phyloP scores from a whole-genome alignment of 202 grass and related monocot genomes.

The Setaria viridis region DNA sequence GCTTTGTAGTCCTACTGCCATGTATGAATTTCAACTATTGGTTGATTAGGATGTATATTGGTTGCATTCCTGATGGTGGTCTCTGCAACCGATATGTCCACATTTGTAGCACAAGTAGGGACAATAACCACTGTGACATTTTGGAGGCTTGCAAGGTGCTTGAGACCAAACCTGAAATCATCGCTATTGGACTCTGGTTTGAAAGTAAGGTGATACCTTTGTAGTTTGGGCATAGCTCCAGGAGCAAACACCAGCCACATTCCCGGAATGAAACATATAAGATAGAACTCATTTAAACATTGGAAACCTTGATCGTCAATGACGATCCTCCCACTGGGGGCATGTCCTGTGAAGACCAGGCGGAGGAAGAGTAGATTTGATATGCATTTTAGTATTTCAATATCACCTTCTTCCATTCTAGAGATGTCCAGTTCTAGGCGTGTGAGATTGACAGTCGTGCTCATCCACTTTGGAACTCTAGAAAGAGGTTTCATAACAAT shows the following conservation, averaged over 20 bases:
- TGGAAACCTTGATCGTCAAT: conserved; percentile 6
- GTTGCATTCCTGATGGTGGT: conserved; percentile 23
- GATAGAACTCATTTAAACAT: background rate
- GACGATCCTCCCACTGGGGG: background rate
- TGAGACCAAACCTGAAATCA: conserved; percentile 12
- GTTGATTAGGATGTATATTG: conserved; percentile 24
- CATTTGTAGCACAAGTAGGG: background rate
- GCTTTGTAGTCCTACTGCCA: background rate
- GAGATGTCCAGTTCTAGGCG: background rate
- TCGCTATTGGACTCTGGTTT: background rate
- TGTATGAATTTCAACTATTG: conserved; percentile 12
- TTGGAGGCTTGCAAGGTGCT: conserved; percentile 26
- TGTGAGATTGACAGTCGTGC: conserved; percentile 4
- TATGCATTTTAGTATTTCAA: conserved; percentile 23
- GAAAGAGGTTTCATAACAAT: conserved; percentile 22
- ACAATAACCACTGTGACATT: background rate
- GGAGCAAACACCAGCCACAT: background rate
- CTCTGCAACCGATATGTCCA: background rate
- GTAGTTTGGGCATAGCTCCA: conserved; percentile 25
- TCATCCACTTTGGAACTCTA: conserved; percentile 26
- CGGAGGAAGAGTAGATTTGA: background rate
- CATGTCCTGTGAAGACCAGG: conserved; percentile 19
- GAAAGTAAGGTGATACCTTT: conserved; percentile 13
- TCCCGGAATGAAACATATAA: conserved; percentile 14
- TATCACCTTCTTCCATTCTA: conserved; percentile 23